Evolutionary conservation across 2,329 filamentous ascomycete species (phyloP).

Genomic region (Pseudogymnoascus sp.): DNA sequence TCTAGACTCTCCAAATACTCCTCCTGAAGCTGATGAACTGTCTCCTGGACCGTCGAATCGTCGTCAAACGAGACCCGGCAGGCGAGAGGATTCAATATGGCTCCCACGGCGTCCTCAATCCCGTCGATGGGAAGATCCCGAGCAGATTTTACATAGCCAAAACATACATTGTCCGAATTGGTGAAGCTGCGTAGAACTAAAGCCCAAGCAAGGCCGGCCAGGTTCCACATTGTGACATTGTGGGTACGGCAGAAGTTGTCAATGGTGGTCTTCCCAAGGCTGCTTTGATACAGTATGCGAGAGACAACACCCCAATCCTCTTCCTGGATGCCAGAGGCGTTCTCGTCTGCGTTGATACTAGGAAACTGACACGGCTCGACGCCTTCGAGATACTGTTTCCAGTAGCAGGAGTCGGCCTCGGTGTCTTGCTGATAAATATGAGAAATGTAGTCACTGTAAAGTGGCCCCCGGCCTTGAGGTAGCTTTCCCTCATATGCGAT

Average conservation of each 20-base stretch:
- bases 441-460: constrained; percentile 33
- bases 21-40: neutral
- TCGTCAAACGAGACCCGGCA: constrained; percentile 17
- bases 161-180: constrained; percentile 32
- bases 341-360: constrained; percentile 16
- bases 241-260: neutral
- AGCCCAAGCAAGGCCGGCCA: constrained; percentile 24
- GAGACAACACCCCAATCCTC: neutral
- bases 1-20: constrained; percentile 29
- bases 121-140: constrained; percentile 38
- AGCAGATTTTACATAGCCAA: constrained; percentile 34
- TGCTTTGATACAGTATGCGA: neutral
- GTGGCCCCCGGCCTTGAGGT: constrained; percentile 29
- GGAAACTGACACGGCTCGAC: constrained; percentile 41
- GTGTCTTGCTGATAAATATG: constrained; percentile 26
- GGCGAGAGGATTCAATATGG: constrained; percentile 36
- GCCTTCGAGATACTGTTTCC: constrained; percentile 37
- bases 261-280: neutral
- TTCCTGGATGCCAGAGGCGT: neutral
- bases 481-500: constrained; percentile 38
- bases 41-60: neutral
- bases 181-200: constrained; percentile 24
- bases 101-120: constrained; percentile 34
- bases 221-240: neutral
- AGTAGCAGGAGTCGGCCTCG: constrained; percentile 34